Conservation (phyloP, 1,139 yeast species). For the Spathaspora sp. region DNA sequence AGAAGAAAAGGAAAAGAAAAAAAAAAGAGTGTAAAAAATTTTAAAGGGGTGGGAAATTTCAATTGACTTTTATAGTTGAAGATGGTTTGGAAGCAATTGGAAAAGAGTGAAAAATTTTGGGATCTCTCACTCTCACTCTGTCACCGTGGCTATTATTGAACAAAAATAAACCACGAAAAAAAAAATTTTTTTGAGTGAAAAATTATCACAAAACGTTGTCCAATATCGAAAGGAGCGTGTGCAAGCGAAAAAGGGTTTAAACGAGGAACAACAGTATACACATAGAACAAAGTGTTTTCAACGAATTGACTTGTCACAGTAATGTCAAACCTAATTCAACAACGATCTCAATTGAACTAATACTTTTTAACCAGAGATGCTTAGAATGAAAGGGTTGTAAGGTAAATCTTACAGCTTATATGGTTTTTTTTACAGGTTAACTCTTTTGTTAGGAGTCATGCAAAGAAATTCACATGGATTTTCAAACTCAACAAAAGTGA, state of each 20-base stretch:
- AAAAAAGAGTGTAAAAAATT: background rate
- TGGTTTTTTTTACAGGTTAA: background rate
- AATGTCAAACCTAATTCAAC: background rate
- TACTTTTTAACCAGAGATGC: background rate
- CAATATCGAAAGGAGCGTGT: background rate
- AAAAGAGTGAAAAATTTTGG: background rate
- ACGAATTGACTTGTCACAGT: background rate
- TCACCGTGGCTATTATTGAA: background rate
- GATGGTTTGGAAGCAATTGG: background rate
- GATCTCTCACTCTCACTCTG: background rate
- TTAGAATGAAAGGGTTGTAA: background rate
- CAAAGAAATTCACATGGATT: background rate
- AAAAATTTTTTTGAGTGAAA: background rate
- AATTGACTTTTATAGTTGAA: slow-evolving; percentile 5
- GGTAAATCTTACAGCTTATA: background rate
- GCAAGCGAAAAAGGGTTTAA: background rate
- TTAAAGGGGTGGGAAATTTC: slow-evolving; percentile 1
- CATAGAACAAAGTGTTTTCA: background rate
- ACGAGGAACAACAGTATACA: background rate
- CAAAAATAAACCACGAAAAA: background rate
- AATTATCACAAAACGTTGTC: slow-evolving; percentile 1
- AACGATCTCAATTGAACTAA: background rate
- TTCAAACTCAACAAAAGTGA: background rate
- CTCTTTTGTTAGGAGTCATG: background rate
- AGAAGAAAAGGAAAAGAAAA: slow-evolving; percentile 4